A percentile compares a stretch with the other conserved stretches of the same genome.
Evolutionary conservation across 2,329 filamentous ascomycete genomes (phyloP).

Genomic region (Colletotrichum eremochloae): DNA sequence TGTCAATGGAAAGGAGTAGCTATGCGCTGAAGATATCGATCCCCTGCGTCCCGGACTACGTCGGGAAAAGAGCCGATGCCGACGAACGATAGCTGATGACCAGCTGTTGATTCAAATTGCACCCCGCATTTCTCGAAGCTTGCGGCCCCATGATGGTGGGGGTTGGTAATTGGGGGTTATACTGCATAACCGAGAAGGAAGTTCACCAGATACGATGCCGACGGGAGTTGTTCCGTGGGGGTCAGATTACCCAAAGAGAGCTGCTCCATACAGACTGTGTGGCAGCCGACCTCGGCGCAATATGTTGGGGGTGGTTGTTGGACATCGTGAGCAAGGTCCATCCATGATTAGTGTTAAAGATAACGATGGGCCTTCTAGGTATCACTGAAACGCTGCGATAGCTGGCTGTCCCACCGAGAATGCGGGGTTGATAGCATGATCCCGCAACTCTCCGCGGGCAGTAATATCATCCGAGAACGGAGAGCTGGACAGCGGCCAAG

Average conservation of each 20-base stretch:
- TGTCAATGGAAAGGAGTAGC: accelerated
- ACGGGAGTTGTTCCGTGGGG: background rate
- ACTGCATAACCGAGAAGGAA: no score
- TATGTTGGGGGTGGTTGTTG: no score
- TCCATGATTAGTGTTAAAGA: background rate
- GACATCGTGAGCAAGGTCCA: background rate
- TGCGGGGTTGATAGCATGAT: slow-evolving; percentile 22
- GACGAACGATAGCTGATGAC: background rate
- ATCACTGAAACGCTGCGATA: background rate
- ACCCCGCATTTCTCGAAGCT: slow-evolving; percentile 3
- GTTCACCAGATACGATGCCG: background rate
- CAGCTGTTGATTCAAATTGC: background rate
- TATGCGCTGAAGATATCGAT: background rate
- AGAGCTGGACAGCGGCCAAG: background rate
- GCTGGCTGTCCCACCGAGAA: background rate
- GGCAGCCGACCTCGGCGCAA: background rate
- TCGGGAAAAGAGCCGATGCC: background rate
- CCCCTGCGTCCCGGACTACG: no score
- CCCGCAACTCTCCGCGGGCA: slow-evolving; percentile 15
- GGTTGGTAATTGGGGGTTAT: background rate
- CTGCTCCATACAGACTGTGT: background rate
- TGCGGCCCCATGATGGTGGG: background rate
- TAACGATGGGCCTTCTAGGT: background rate
- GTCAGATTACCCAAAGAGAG: background rate
- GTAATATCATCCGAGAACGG: slow-evolving; percentile 10